Evolutionary conservation across 768 basidiomycete species (phyloP).

Genomic region (Kwoniella sp.): DNA sequence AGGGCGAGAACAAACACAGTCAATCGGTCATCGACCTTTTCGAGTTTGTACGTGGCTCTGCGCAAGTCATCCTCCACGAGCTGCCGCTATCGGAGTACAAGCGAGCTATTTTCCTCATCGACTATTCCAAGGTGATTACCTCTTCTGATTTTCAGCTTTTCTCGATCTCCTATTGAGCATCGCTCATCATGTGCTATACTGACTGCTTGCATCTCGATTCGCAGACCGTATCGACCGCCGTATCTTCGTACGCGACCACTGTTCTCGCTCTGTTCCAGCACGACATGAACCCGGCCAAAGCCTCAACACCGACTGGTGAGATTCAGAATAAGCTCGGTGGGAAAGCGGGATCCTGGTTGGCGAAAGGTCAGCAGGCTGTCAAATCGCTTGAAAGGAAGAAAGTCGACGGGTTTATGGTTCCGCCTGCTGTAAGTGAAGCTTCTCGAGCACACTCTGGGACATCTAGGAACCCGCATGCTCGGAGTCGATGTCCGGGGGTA

Average conservation of each 20-base stretch:
- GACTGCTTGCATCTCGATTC: neutral
- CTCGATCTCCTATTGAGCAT: no score
- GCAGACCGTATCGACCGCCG: slow-evolving; percentile 49
- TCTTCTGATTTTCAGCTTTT: neutral
- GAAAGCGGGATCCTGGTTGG: slow-evolving; percentile 55
- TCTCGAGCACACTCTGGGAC: neutral
- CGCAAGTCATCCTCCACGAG: slow-evolving; percentile 45
- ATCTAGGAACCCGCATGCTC: no score
- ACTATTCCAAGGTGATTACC: slow-evolving; percentile 50
- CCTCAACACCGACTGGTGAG: slow-evolving; percentile 33
- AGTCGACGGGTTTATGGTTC: slow-evolving; percentile 49
- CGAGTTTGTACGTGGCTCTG: slow-evolving; percentile 49
- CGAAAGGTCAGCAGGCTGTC: slow-evolving; percentile 55
- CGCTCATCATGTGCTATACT: neutral
- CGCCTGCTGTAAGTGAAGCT: slow-evolving; percentile 38
- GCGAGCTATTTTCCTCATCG: slow-evolving; percentile 53
- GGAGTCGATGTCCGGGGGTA: neutral
- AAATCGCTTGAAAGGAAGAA: slow-evolving; percentile 52
- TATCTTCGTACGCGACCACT: slow-evolving; percentile 51
- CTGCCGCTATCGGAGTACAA: slow-evolving; percentile 53
- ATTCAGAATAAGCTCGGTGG: slow-evolving; percentile 41
- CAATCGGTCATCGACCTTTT: slow-evolving; percentile 56
- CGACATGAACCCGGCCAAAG: slow-evolving; percentile 41
- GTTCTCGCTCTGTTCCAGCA: slow-evolving; percentile 51
- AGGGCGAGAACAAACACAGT: slow-evolving; percentile 46